Base-by-base conservation (phyloP, 176 grass and related monocot species). In the Saccharum spontaneum region DNA sequence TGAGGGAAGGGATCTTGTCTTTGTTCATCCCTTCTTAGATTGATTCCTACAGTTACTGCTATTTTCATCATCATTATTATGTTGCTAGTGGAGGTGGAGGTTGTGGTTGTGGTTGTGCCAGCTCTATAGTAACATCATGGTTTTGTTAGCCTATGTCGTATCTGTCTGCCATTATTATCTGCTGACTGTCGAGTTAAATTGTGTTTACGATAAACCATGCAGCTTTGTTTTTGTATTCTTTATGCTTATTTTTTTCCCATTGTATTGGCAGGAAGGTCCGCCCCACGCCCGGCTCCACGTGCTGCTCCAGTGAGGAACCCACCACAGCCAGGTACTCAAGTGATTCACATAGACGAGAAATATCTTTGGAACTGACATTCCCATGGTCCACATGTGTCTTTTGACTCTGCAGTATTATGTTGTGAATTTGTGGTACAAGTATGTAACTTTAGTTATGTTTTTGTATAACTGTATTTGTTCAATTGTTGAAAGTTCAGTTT, bases 281-380 rank as follows among this genome's bases (percentile, higher is more conserved):
- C 95, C 26, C 71, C 91, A 0, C 93, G 91, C 41, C 75, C 93
- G 82, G 90, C 91, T 71, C 86, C 97, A 18, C 97, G 97, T 17
- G 77, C 82, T 39, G 91, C 97, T 64, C 84, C 93, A 0, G 63
- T 93, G 66, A 92, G 91, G 46, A 93, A 95, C 73, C 85, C 92
- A 59, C 97, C 93, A 1, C 91, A 92, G 78, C 89, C 87, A 88
- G 96, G 96, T 98, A 90, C 11, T 11, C 28, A 22, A 15, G 1
- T 28, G 20, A 12, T 38, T 17, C 8, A 28, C 26, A 7, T 46
- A 24, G 2, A 24, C 23, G 0, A 64, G 64, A 0, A 7, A 18
- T 20, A 0, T 69, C 10, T 20, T 45, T 10, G 8, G 40, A 41
- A 0, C 20, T 40, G 7, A 3, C 8, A 36, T 18, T 6, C 4